These are phyloP conservation scores for Eucalyptus urophylla DNA, from an alignment of 345 rosid species.

Conservation along the genomic window DNA sequence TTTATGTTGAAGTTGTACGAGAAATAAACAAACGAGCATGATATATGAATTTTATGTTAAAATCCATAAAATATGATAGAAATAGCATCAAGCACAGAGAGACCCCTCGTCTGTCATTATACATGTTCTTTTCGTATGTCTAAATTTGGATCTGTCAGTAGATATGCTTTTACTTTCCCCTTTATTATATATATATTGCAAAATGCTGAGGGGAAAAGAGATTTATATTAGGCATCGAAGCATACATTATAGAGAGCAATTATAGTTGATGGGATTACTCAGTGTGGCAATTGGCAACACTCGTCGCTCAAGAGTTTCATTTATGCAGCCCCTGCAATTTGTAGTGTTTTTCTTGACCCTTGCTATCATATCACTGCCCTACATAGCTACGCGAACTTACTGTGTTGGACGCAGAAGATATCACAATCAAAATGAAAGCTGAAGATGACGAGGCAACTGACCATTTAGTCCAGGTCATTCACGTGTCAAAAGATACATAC, in stretches of 20 bases:
- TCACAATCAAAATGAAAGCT: fast-evolving
- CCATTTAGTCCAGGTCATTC: too few species aligned
- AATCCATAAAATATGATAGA: not conserved
- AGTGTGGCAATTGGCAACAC: not conserved
- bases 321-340: too few species aligned
- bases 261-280: not conserved
- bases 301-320: too few species aligned
- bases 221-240: not conserved
- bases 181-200: not conserved
- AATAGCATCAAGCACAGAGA: not conserved
- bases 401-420: too few species aligned
- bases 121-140: not conserved
- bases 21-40: not conserved
- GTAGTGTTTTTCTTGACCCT: too few species aligned
- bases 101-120: not conserved
- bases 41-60: not conserved
- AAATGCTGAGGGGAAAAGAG: not conserved
- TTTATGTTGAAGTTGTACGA: fast-evolving
- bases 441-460: too few species aligned
- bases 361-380: fast-evolving
- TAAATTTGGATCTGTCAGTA: not conserved
- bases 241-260: not conserved
- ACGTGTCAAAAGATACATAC: too few species aligned
- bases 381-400: too few species aligned
- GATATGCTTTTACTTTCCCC: not conserved